Conservation (phyloP, 495 filamentous ascomycete species). For the Tuber melanosporum region DNA sequence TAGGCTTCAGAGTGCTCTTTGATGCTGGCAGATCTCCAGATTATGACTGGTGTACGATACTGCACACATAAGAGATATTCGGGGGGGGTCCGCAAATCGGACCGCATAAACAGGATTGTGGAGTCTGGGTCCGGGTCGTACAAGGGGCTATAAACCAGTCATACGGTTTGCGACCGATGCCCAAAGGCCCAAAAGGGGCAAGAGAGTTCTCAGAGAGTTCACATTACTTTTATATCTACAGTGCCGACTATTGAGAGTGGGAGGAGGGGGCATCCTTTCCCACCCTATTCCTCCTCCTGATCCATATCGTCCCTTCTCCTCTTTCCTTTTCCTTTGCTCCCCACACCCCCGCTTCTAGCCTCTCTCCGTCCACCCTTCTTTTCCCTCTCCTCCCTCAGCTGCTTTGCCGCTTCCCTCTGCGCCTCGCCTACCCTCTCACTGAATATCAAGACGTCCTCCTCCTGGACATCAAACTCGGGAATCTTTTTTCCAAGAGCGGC, state of each 20-base stretch:
- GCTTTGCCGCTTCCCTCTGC: slow-evolving; percentile 68
- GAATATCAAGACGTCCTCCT: slow-evolving; percentile 85
- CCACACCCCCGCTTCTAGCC: slow-evolving; percentile 32
- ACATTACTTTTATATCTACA: not conserved
- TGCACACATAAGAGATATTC: not conserved
- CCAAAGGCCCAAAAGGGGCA: not conserved
- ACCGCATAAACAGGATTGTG: not conserved
- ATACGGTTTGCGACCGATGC: not conserved
- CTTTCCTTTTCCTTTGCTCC: slow-evolving; percentile 31
- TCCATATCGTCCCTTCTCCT: slow-evolving; percentile 41
- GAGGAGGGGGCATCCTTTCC: not conserved
- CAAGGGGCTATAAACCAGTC: not conserved
- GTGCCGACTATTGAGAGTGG: not conserved
- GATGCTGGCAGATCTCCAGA: not conserved
- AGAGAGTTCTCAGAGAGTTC: not conserved
- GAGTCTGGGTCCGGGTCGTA: not conserved
- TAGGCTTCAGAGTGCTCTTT: not conserved
- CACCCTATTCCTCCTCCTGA: slow-evolving; percentile 35
- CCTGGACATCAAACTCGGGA: slow-evolving; percentile 57
- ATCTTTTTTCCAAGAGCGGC: slow-evolving; percentile 70
- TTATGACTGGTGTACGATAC: not conserved
- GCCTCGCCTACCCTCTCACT: slow-evolving; percentile 73
- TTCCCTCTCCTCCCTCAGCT: slow-evolving; percentile 80
- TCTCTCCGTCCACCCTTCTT: slow-evolving; percentile 57
- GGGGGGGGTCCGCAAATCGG: not conserved